Conservation (phyloP, 2,329 filamentous ascomycete genomes). For the Colletotrichum lindemuthianum region DNA sequence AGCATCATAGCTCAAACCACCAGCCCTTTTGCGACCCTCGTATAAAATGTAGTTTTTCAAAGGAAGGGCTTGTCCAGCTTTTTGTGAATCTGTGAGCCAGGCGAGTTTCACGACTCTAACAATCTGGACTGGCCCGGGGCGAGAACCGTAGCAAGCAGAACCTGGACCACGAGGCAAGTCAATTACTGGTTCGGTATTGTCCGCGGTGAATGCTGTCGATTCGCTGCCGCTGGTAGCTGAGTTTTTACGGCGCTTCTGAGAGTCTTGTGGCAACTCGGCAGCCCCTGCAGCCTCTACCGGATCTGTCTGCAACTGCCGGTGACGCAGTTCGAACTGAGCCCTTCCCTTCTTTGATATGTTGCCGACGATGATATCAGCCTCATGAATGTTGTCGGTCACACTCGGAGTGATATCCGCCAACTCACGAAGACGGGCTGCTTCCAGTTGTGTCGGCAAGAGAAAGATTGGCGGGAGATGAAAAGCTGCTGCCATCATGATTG, state of each 20-base stretch:
- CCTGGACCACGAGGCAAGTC: too few species aligned
- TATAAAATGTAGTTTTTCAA: slow-evolving; percentile 64
- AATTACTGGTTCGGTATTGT: background rate
- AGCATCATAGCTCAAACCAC: background rate
- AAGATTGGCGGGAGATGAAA: slow-evolving; percentile 72
- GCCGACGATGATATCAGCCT: slow-evolving; percentile 80
- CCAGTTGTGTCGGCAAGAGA: slow-evolving; percentile 77
- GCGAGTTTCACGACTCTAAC: slow-evolving; percentile 66
- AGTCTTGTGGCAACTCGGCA: background rate
- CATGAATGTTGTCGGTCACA: slow-evolving; percentile 75
- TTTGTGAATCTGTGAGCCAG: slow-evolving; percentile 67
- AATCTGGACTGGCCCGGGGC: background rate
- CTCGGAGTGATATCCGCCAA: slow-evolving; percentile 72
- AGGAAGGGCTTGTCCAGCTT: slow-evolving; percentile 55
- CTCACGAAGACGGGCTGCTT: slow-evolving; percentile 68
- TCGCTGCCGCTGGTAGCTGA: slow-evolving; percentile 41
- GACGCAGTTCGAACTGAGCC: slow-evolving; percentile 80
- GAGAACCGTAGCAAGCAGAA: too few species aligned
- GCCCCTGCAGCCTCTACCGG: slow-evolving; percentile 47
- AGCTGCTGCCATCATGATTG: slow-evolving; percentile 15
- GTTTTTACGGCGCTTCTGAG: background rate
- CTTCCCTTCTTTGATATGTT: slow-evolving; percentile 76
- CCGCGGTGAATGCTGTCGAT: slow-evolving; percentile 17
- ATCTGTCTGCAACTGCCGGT: slow-evolving; percentile 69
- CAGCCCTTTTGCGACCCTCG: slow-evolving; percentile 51